These are phyloP conservation scores for Haplographium delicatum DNA, from an alignment of 495 filamentous ascomycete species.

Conservation along the genomic window DNA sequence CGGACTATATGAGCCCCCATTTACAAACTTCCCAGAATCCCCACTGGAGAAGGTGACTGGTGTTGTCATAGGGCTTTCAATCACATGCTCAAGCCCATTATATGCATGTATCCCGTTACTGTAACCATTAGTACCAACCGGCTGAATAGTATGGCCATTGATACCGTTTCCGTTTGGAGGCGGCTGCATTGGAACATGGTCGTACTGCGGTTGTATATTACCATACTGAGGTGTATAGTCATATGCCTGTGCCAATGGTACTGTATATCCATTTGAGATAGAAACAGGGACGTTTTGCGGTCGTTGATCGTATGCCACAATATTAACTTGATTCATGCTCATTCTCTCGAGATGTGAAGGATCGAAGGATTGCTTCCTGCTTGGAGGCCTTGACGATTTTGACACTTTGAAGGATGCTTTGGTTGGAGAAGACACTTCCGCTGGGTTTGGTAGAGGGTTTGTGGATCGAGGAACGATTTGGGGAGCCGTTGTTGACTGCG, in stretches of 20 bases:
- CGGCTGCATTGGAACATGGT: constrained; percentile 14
- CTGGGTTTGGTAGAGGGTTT: background rate
- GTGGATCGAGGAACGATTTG: background rate
- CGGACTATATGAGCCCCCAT: background rate
- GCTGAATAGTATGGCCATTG: background rate
- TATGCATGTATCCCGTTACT: background rate
- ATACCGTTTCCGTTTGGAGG: constrained; percentile 9
- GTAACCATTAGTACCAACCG: constrained; percentile 7
- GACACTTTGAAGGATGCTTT: constrained; percentile 34
- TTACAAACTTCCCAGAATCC: constrained; percentile 5
- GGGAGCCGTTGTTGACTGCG: background rate
- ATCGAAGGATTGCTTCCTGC: constrained; percentile 42
- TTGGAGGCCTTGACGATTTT: constrained; percentile 30
- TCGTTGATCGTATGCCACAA: constrained; percentile 24
- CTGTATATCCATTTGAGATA: constrained; percentile 12
- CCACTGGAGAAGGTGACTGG: constrained; percentile 1
- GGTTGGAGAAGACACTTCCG: constrained; percentile 24
- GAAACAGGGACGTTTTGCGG: constrained; percentile 4
- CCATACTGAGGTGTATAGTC: constrained; percentile 19
- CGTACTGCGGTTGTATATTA: constrained; percentile 13
- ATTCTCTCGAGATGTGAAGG: constrained; percentile 37
- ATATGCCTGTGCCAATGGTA: constrained; percentile 11
- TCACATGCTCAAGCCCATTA: constrained; percentile 11
- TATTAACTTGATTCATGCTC: constrained; percentile 37
- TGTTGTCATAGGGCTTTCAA: constrained; percentile 19